Evolutionary conservation across 2,329 filamentous ascomycete species (phyloP), one percentile per base, ranked within the genome.

Genomic region (Zasmidium cellare): DNA sequence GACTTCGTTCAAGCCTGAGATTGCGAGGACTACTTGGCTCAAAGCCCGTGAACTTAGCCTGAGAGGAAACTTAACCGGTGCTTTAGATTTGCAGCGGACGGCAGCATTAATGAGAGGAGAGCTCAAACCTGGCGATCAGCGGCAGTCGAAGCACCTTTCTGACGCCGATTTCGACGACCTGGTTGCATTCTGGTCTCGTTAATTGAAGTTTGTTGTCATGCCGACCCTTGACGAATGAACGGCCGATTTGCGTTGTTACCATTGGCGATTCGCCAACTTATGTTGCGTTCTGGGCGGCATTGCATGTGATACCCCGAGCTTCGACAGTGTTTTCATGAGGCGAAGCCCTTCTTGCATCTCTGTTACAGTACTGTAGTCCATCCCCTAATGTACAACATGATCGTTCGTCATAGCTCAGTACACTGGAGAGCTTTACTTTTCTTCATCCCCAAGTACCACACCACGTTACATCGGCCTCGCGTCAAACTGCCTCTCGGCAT

Each of bases 401-500:
- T 11, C 11, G 5, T 28, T 11, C 25, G n/a, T n/a, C n/a, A n/a
- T n/a, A n/a, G n/a, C n/a, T n/a, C n/a, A n/a, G n/a, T n/a, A n/a
- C n/a, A n/a, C n/a, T n/a, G n/a, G n/a, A n/a, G n/a, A n/a, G n/a
- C n/a, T n/a, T n/a, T n/a, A n/a, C n/a, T n/a, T n/a, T n/a, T n/a
- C n/a, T n/a, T n/a, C n/a, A n/a, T n/a, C n/a, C n/a, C n/a, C n/a
- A n/a, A n/a, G n/a, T n/a, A n/a, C 11, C 22, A 41, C 35, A 28
- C 20, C 16, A 12, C 16, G 14, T 53, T 53, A 64, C 23, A 68
- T 52, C n/a, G 66, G 65, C 41, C 68, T 58, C 6, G 63, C 69
- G 31, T 68, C 66, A 46, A 69, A 72, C 52, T 75, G 72, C 48
- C 68, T 63, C 16, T 61, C 59, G 19, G 74, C 73, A 57, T 72